phyloP scores from a whole-genome alignment of 768 basidiomycete genomes.

The Filobasidium floriforme region DNA sequence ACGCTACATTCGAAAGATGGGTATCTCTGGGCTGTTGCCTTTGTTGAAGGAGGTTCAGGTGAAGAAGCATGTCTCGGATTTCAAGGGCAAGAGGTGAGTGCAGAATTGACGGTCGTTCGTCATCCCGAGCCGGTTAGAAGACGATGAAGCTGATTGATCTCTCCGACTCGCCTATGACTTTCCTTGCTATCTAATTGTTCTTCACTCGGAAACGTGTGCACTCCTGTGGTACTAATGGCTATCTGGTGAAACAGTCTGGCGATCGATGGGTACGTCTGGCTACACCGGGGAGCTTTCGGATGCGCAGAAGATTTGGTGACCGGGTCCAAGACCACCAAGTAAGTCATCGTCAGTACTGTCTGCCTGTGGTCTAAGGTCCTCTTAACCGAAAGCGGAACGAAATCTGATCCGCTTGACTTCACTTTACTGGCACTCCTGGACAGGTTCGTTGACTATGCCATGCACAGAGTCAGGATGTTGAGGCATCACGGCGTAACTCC shows the following conservation, averaged over 20 bases:
- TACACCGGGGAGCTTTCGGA: constrained; percentile 65
- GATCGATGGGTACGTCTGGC: constrained; percentile 59
- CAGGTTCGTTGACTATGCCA: constrained; percentile 93
- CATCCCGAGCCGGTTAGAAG: not conserved
- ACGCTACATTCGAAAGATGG: constrained; percentile 53
- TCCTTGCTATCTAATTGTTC: too few relatives aligned
- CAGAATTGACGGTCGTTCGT: not conserved
- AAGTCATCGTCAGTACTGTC: constrained; percentile 44
- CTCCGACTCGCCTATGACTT: too few relatives aligned
- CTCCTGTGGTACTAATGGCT: too few relatives aligned
- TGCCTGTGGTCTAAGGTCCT: too few relatives aligned
- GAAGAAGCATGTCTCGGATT: constrained; percentile 68
- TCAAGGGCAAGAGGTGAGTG: constrained; percentile 61
- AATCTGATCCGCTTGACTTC: too few relatives aligned
- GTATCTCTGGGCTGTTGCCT: constrained; percentile 81
- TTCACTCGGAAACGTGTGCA: too few relatives aligned
- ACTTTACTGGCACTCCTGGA: constrained; percentile 13
- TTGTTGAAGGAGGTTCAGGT: constrained; percentile 83
- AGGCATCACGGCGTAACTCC: constrained; percentile 77
- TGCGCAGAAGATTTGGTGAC: constrained; percentile 87
- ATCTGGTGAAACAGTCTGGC: not conserved
- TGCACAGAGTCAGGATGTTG: constrained; percentile 81
- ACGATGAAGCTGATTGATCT: not conserved
- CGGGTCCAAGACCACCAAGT: constrained; percentile 76
- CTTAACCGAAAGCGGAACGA: too few relatives aligned